Evolutionary conservation across 1,139 yeast genomes (phyloP).

Genomic region (Meyerozyma guilliermondii): DNA sequence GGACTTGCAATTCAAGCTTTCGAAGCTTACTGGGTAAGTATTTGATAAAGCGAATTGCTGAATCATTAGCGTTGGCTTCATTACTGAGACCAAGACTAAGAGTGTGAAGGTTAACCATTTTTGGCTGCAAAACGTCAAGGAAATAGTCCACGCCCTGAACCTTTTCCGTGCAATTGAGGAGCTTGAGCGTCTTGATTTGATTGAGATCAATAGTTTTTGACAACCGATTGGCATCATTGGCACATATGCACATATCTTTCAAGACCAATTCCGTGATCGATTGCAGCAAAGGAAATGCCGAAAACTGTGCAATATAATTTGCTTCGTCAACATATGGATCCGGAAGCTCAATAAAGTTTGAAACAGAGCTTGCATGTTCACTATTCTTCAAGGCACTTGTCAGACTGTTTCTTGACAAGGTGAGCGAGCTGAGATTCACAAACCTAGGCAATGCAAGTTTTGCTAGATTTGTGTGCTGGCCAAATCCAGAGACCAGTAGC

Average conservation of each 20-base stretch:
- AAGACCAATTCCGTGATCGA: constrained; percentile 11
- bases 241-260: constrained; percentile 14
- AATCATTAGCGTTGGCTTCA: neutral
- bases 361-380: constrained; percentile 8
- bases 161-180: neutral
- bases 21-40: neutral
- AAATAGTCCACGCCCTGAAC: neutral
- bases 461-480: constrained; percentile 9
- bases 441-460: constrained; percentile 12
- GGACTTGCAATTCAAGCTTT: neutral
- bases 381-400: constrained; percentile 3
- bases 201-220: neutral
- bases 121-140: neutral
- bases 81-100: neutral
- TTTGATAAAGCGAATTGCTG: neutral
- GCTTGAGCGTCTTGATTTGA: neutral
- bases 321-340: constrained; percentile 10
- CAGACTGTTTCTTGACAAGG: constrained; percentile 9
- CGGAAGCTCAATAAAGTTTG: constrained; percentile 12
- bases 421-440: constrained; percentile 12
- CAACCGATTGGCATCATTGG: constrained; percentile 9
- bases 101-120: neutral
- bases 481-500: constrained; percentile 17
- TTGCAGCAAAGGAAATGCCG: constrained; percentile 3
- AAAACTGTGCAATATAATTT: constrained; percentile 1